Evolutionary conservation across 495 filamentous ascomycete species (phyloP), one percentile per base, ranked within the genome.

Genomic region (Hyaloscypha variabilis): DNA sequence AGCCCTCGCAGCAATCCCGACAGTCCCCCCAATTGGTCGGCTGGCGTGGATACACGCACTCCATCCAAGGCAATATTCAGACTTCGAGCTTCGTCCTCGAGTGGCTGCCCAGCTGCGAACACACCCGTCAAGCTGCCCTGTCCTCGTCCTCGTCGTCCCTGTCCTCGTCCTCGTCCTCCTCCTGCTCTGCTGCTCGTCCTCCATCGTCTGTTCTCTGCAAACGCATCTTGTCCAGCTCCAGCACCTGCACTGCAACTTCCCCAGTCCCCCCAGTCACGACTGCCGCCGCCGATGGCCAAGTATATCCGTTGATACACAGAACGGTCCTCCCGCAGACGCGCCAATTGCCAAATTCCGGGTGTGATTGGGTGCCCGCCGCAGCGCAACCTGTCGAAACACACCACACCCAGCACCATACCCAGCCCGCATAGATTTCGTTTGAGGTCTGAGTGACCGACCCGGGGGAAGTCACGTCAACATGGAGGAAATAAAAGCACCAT

Each of bases 401-500:
- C 54, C 29, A 28, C 25, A 58, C 26, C 54, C 19, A 30, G 8
- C 23, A 54, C 3, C 21, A 54, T 19, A 17, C 51, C 19, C 19
- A 58, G 29, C 54, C 54, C 19, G 54, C 54, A 58, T 58, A 58
- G 54, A 29, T n/a, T 58, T 28, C 54, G 29, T 58, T 58, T 58
- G 29, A 58, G 54, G 26, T 28, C 10, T 58, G 54, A 58, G 26
- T 19, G 39, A 46, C 54, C 29, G 39, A 46, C 54, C 29, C 28
- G 54, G 28, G 26, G 25, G 26, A 29, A 34, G 26, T 31, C 54
- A 58, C 26, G 54, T 58, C 29, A 68, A 23, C 51, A 73, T 73
- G 71, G 71, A 73, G 39, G 69, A 71, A 42, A 60, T 64, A 36
- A 73, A 71, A 67, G 73, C 78, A 54, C 77, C 83, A 25, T 78